A percentile compares a stretch with the other conserved stretches of the same genome.
These are phyloP conservation scores for Plasmodium knowlesi DNA, from an alignment of 169 alveolate genomes.

Conservation along the genomic window DNA sequence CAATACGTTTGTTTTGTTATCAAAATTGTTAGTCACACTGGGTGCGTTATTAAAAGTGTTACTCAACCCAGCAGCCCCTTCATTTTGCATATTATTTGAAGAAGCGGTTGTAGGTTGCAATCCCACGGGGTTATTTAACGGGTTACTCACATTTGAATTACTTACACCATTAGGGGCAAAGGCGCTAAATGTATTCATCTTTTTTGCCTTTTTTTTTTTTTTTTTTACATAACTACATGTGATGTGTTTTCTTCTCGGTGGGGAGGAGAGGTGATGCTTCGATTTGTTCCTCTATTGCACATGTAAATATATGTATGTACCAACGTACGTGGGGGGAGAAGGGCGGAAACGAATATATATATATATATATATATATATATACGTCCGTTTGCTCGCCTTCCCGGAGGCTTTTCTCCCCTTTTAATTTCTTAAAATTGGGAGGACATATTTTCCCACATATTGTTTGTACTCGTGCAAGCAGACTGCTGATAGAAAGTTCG, in stretches of 20 bases:
- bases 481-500: neutral
- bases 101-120: neutral
- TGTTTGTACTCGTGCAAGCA: neutral
- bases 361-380: neutral
- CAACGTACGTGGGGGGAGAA: neutral
- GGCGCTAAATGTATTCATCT: slow-evolving; percentile 13
- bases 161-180: neutral
- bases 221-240: neutral
- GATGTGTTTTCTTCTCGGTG: neutral
- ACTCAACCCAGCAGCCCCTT: neutral
- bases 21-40: neutral
- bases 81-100: slow-evolving; percentile 36
- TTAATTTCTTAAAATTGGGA: neutral
- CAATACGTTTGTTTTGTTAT: slow-evolving; percentile 4
- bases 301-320: neutral
- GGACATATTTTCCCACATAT: neutral
- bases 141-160: neutral
- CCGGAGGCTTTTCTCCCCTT: neutral
- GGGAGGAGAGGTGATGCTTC: neutral
- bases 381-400: neutral
- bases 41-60: slow-evolving; percentile 13
- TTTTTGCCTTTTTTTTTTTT: slow-evolving; percentile 4
- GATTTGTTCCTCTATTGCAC: neutral
- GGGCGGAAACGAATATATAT: neutral
- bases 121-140: slow-evolving; percentile 2